Evolutionary conservation across 139 green algal species (phyloP).

Genomic region (Chlamydomonas applanata): DNA sequence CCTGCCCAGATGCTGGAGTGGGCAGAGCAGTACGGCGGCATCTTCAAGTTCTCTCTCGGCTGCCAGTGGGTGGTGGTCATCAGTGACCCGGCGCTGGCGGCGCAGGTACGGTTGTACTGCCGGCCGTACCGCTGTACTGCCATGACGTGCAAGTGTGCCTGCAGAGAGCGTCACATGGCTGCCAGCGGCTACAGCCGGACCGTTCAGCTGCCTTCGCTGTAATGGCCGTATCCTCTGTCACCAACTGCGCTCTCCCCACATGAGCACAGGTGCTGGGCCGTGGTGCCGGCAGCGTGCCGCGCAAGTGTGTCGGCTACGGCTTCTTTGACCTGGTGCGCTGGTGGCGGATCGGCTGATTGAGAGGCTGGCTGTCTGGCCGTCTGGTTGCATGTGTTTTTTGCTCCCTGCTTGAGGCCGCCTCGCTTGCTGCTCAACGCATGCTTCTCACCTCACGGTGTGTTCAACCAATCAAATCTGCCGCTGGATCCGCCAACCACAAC

Average conservation of each 20-base stretch:
- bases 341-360: background rate
- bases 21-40: conserved; percentile 45
- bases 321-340: conserved; percentile 50
- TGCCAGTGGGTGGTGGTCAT: conserved; percentile 53
- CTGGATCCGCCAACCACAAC: too few relatives aligned
- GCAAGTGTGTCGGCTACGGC: conserved; percentile 52
- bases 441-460: too few relatives aligned
- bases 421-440: too few relatives aligned
- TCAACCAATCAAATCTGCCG: too few relatives aligned
- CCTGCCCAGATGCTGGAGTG: conserved; percentile 43
- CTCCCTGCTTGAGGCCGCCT: too few relatives aligned
- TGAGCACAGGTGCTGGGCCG: conserved; percentile 44
- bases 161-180: too few relatives aligned
- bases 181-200: too few relatives aligned
- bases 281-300: conserved; percentile 27
- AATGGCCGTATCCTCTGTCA: too few relatives aligned
- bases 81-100: conserved; percentile 26
- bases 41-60: conserved; percentile 50
- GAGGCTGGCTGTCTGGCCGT: conserved; percentile 12
- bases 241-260: too few relatives aligned
- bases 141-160: too few relatives aligned
- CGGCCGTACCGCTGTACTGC: too few relatives aligned
- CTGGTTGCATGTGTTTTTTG: conserved; percentile 8
- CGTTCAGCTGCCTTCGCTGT: too few relatives aligned
- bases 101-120: conserved; percentile 16